Conservation (phyloP, 768 basidiomycete species). For the Tricholoma matsutake region DNA sequence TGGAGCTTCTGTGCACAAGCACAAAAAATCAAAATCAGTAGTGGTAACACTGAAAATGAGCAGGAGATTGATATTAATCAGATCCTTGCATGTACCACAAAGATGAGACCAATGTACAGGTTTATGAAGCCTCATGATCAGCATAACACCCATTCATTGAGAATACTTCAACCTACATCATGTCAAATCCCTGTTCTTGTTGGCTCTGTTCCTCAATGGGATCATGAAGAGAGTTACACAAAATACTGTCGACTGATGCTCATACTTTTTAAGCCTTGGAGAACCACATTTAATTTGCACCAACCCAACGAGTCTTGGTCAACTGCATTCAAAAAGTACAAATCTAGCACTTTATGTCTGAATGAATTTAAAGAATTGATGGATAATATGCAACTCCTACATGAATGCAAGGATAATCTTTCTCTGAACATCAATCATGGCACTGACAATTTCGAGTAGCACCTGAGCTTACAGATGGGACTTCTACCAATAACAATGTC, state of each 20-base stretch:
- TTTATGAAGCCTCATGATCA: no score
- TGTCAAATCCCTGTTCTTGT: no score
- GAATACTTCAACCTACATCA: no score
- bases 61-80: neutral
- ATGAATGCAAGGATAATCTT: slow-evolving; percentile 34
- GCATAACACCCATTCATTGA: no score
- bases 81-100: no score
- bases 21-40: no score
- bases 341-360: neutral
- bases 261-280: no score
- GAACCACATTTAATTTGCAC: slow-evolving; percentile 21
- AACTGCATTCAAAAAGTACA: slow-evolving; percentile 23
- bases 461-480: neutral
- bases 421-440: slow-evolving; percentile 13
- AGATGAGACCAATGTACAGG: no score
- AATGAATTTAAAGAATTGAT: slow-evolving; percentile 15
- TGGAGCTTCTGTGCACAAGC: no score
- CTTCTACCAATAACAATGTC: neutral
- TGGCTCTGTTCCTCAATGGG: no score
- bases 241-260: no score
- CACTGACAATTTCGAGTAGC: slow-evolving; percentile 28
- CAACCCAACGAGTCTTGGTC: slow-evolving; percentile 19
- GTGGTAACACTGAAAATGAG: neutral
- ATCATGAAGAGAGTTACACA: no score
- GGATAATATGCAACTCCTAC: slow-evolving; percentile 39